Evolutionary conservation across 441 rosid genomes (phyloP).

Genomic region (Geranium incanum): DNA sequence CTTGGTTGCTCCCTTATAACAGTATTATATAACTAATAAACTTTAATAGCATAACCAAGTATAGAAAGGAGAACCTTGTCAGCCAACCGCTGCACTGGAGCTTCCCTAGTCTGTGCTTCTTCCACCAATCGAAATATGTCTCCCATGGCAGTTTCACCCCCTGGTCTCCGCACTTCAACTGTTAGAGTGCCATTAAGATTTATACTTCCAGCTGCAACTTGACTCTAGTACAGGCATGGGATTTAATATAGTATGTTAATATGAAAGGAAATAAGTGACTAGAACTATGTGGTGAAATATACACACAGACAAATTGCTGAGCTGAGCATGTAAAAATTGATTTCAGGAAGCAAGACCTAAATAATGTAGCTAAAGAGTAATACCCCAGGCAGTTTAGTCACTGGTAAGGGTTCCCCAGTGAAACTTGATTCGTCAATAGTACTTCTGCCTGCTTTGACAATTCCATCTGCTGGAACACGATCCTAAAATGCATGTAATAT

Average conservation of each 20-base stretch:
- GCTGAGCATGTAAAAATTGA: neutral
- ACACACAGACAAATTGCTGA: neutral
- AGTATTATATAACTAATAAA: neutral
- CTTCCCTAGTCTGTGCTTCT: slow-evolving; percentile 93
- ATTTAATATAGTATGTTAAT: slow-evolving; percentile 20
- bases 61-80: slow-evolving; percentile 60
- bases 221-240: slow-evolving; percentile 50
- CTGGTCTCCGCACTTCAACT: slow-evolving; percentile 81
- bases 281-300: slow-evolving; percentile 9
- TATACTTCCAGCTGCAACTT: slow-evolving; percentile 91
- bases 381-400: slow-evolving; percentile 87
- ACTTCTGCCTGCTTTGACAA: slow-evolving; percentile 91
- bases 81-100: slow-evolving; percentile 88
- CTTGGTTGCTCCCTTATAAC: neutral
- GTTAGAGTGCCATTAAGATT: slow-evolving; percentile 92
- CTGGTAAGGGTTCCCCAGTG: slow-evolving; percentile 96
- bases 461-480: slow-evolving; percentile 89
- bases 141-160: slow-evolving; percentile 90
- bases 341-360: neutral
- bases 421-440: slow-evolving; percentile 89
- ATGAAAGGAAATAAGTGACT: slow-evolving; percentile 22
- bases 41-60: slow-evolving; percentile 8
- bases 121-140: slow-evolving; percentile 89
- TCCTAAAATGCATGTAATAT: slow-evolving; percentile 42
- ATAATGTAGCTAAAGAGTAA: slow-evolving; percentile 19